Evolutionary conservation across 108 stramenopile genomes (phyloP).

Genomic region (Discostella stelligeroides): DNA sequence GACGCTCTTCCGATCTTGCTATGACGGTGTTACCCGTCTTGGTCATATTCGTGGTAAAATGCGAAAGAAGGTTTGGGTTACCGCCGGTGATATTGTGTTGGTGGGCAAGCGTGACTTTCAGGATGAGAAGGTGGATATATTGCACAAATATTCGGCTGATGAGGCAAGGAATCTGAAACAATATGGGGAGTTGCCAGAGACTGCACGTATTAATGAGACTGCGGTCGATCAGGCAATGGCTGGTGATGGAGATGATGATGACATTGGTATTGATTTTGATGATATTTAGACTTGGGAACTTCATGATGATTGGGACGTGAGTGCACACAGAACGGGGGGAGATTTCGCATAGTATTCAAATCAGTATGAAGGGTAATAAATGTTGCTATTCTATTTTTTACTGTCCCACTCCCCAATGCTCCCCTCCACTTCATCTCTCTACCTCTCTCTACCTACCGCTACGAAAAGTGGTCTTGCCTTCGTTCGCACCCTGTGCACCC

Average conservation of each 20-base stretch:
- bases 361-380: too few relatives aligned
- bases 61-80: conserved; percentile 99
- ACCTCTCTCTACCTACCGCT: too few relatives aligned
- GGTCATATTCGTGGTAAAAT: conserved; percentile 99
- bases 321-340: neutral
- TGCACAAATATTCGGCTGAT: conserved; percentile 99
- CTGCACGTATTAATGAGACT: conserved; percentile 98
- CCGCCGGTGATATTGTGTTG: conserved; percentile 97
- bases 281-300: conserved; percentile 73
- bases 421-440: too few relatives aligned
- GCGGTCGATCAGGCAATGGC: conserved; percentile 99
- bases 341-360: too few relatives aligned
- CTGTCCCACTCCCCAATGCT: too few relatives aligned
- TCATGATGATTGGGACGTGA: neutral
- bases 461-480: too few relatives aligned
- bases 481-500: too few relatives aligned
- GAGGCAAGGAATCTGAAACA: conserved; percentile 99
- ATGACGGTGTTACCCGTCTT: conserved; percentile 97
- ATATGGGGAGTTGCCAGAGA: conserved; percentile 98
- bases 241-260: conserved; percentile 90
- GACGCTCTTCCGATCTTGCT: conserved; percentile 99
- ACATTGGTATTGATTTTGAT: conserved; percentile 95
- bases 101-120: conserved; percentile 98
- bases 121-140: conserved; percentile 99
- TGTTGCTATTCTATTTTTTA: too few relatives aligned